Percentiles rank a stretch among this genome's conserved stretches.
Evolutionary conservation across 2,329 filamentous ascomycete species (phyloP).

Genomic region (Sporothrix brasiliensis): DNA sequence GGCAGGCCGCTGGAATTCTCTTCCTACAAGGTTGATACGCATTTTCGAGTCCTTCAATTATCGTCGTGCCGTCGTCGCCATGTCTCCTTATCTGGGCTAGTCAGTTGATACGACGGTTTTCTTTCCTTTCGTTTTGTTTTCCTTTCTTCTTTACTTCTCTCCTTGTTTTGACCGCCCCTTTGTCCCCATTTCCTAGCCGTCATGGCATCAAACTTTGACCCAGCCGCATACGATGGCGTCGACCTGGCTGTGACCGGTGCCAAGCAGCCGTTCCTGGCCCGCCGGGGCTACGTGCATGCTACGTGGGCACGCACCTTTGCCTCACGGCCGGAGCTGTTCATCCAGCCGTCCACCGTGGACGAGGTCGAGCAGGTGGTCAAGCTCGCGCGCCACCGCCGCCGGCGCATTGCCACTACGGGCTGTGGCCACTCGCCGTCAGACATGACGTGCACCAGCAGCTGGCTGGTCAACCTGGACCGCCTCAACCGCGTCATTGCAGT

Average conservation of each 20-base stretch:
- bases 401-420: constrained; percentile 82
- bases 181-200: neutral
- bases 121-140: constrained; percentile 13
- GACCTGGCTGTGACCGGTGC: constrained; percentile 28
- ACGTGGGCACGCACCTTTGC: constrained; percentile 96
- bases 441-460: constrained; percentile 88
- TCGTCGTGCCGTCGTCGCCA: neutral
- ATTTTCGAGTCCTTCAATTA: neutral
- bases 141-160: constrained; percentile 1
- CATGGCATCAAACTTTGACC: constrained; percentile 30
- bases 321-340: constrained; percentile 85
- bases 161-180: neutral
- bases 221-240: constrained; percentile 35
- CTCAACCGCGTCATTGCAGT: constrained; percentile 73
- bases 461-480: constrained; percentile 91
- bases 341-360: constrained; percentile 75
- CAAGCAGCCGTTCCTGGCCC: constrained; percentile 72
- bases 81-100: constrained; percentile 1
- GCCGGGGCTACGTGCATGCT: constrained; percentile 72
- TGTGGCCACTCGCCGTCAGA: constrained; percentile 91
- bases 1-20: neutral
- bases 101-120: neutral
- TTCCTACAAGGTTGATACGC: neutral
- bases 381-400: constrained; percentile 77
- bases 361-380: constrained; percentile 84